These are phyloP conservation scores for Nadsonia fulvescens DNA, from an alignment of 805 yeast species.

Conservation along the genomic window DNA sequence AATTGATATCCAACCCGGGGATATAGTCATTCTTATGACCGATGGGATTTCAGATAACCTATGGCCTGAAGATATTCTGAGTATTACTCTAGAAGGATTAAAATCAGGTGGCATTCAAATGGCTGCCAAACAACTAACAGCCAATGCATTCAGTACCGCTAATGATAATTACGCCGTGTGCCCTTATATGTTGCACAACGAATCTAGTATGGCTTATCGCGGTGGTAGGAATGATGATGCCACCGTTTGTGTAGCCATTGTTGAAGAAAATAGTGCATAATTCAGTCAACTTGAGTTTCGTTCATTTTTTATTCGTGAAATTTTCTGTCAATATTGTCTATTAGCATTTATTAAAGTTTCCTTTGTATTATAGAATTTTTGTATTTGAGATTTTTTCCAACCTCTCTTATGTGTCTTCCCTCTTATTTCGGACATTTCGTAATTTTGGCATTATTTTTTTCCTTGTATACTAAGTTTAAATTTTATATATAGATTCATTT, in stretches of 20 bases:
- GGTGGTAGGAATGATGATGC: slow-evolving; percentile 7
- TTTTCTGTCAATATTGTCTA: too few relatives aligned
- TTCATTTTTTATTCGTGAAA: too few relatives aligned
- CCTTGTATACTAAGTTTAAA: too few relatives aligned
- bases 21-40: slow-evolving; percentile 7
- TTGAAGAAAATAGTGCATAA: slow-evolving; percentile 5
- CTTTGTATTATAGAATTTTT: too few relatives aligned
- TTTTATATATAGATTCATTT: too few relatives aligned
- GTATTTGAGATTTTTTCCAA: too few relatives aligned
- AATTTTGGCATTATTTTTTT: too few relatives aligned
- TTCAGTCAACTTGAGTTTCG: too few relatives aligned
- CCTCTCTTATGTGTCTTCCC: too few relatives aligned
- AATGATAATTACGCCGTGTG: slow-evolving; percentile 9
- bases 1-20: slow-evolving; percentile 7
- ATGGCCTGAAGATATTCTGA: slow-evolving; percentile 8
- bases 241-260: slow-evolving; percentile 6
- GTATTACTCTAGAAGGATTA: slow-evolving; percentile 6
- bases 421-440: too few relatives aligned
- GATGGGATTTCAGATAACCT: slow-evolving; percentile 9
- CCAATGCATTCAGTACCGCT: slow-evolving; percentile 7
- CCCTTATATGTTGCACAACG: slow-evolving; percentile 6
- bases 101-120: slow-evolving; percentile 8
- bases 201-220: slow-evolving; percentile 1
- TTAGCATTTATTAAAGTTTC: too few relatives aligned
- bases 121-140: slow-evolving; percentile 6